phyloP scores from a whole-genome alignment of 2,329 filamentous ascomycete genomes.

The Chaetoscypha palmicola region DNA sequence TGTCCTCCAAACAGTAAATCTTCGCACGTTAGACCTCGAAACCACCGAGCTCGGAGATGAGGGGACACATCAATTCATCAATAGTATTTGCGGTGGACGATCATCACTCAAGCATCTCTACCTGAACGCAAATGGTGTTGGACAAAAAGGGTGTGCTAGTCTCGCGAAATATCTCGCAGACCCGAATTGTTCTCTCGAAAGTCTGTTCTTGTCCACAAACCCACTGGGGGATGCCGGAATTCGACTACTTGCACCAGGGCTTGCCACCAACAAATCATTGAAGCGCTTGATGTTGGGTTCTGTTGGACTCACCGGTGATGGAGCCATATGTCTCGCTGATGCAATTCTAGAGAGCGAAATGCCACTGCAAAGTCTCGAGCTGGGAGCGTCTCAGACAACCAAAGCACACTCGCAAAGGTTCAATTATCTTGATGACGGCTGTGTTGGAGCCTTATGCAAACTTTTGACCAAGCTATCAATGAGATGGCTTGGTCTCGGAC shows the following conservation, averaged over 20 bases:
- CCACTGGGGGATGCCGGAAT: constrained; percentile 14
- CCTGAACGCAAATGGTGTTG: constrained; percentile 18
- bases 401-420: constrained; percentile 11
- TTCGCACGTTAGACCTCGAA: constrained; percentile 46
- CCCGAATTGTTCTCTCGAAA: constrained; percentile 13
- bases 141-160: constrained; percentile 13
- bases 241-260: constrained; percentile 7
- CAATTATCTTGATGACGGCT: constrained; percentile 12
- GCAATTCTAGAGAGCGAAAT: constrained; percentile 3
- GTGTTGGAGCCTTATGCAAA: constrained; percentile 6
- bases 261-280: constrained; percentile 11
- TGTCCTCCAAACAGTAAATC: constrained; percentile 36
- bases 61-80: constrained; percentile 27
- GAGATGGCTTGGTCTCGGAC: constrained; percentile 12
- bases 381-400: constrained; percentile 13
- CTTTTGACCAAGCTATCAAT: constrained; percentile 7
- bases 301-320: constrained; percentile 11
- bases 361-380: constrained; percentile 6
- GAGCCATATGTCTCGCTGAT: constrained; percentile 6
- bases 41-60: constrained; percentile 44
- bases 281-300: constrained; percentile 9
- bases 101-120: constrained; percentile 12
- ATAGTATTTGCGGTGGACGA: constrained; percentile 7
- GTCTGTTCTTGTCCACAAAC: constrained; percentile 16
- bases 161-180: constrained; percentile 14